Evolutionary conservation across 768 basidiomycete species (phyloP), one percentile per base, ranked within the genome.

Genomic region (Rhizopogon salebrosus): DNA sequence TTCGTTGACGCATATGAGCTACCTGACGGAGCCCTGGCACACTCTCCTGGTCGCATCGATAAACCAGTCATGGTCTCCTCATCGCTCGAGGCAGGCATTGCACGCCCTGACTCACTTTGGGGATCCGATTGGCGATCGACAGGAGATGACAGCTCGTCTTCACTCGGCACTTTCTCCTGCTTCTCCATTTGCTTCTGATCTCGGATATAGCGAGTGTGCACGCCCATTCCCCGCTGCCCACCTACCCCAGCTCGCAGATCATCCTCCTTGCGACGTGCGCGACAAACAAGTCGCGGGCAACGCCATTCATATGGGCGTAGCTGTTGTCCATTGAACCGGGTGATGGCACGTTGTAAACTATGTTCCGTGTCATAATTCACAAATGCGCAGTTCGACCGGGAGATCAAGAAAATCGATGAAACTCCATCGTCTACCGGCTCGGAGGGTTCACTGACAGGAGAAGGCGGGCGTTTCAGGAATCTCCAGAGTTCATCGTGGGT

Each of bases 371-470:
- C 79, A 62, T 87, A 95, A 67, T 98, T 98, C 68, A 95, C 80
- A 63, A 98, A 98, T 4, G 91, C 92, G 68, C 95, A 98, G 62
- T 84, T 91, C 2, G 93, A 95, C n/a, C 92, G 83, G n/a, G 87
- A 80, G 60, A 98, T 98, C 49, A 93, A 82, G 70, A 95, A 97
- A 54, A 98, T 84, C 11, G 90, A 93, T 2, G 86, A 66, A 1
- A 97, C 82, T 7, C 91, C 91, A 38, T 74, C 74, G 52, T 48
- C 55, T 13, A 42, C 26, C 18, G 7, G 48, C 3, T 48, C 31
- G 10, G 16, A 20, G 16, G 9, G 13, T 16, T 52, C 53, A 6
- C 24, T 26, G 23, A 49, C 52, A 4, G 60, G 41, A 16, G 63
- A 50, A 16, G 57, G 52, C 7, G 63, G 55, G 43, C 68, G 62